Percentiles rank a stretch among this genome's conserved stretches.
Evolutionary conservation across 1,284 basidiomycete species (phyloP).

Genomic region (Agroathelia rolfsii): DNA sequence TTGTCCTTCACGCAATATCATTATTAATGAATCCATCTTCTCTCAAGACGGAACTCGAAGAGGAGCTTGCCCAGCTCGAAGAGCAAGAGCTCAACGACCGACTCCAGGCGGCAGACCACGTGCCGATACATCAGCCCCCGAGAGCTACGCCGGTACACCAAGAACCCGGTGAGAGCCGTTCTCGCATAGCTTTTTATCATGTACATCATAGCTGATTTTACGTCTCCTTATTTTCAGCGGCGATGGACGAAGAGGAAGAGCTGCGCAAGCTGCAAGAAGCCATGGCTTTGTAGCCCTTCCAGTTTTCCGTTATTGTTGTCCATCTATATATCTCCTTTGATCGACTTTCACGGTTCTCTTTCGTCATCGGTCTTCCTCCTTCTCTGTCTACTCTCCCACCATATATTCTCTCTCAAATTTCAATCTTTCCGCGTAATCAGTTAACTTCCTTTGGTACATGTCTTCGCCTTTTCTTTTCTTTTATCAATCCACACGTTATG

Average conservation of each 20-base stretch:
- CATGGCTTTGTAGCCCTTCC: conserved; percentile 63
- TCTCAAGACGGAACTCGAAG: conserved; percentile 35
- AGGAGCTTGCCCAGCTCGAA: conserved; percentile 85
- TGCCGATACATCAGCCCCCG: conserved; percentile 78
- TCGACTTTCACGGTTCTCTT: conserved; percentile 12
- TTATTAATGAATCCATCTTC: conserved; percentile 8
- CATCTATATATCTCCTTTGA: conserved; percentile 10
- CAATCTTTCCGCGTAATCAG: too few species aligned
- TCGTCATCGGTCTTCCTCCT: conserved; percentile 15
- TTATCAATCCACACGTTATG: conserved; percentile 3
- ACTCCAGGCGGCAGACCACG: conserved; percentile 83
- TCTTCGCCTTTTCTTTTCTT: conserved; percentile 3
- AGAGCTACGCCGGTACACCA: conserved; percentile 43
- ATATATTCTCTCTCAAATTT: conserved; percentile 9
- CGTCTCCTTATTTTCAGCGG: conserved; percentile 30
- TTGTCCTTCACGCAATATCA: conserved; percentile 5
- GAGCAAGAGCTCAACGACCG: conserved; percentile 86
- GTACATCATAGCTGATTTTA: conserved; percentile 12
- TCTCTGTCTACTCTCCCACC: conserved; percentile 9
- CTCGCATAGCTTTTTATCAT: conserved; percentile 7
- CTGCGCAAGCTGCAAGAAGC: conserved; percentile 88
- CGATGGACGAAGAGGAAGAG: conserved; percentile 91
- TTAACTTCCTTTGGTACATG: conserved; percentile 1
- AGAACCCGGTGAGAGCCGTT: conserved; percentile 41
- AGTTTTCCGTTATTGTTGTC: conserved; percentile 5